These are phyloP conservation scores for Phytopythium mirpurense DNA, from an alignment of 352 stramenopile genomes.

Conservation along the genomic window DNA sequence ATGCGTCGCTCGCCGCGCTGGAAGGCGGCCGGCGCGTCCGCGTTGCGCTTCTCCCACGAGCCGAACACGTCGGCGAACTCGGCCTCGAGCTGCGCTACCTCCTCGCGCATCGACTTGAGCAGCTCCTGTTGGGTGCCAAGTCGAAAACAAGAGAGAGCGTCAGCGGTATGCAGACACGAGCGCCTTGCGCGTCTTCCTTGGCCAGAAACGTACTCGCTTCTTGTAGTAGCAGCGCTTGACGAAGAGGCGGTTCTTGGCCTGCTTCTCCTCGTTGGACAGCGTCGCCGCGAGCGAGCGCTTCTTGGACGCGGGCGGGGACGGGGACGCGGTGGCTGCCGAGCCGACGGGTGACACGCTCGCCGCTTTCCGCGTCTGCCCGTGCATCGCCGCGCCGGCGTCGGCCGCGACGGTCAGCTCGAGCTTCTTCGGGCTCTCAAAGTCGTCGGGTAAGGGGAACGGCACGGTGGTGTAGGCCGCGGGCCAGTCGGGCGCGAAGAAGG, in stretches of 20 bases:
- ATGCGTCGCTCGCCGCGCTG: slow-evolving; percentile 23
- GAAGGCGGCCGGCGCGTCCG: slow-evolving; percentile 21
- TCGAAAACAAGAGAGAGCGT: too few relatives aligned
- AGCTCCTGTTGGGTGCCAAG: slow-evolving; percentile 17
- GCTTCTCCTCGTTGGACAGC: slow-evolving; percentile 44
- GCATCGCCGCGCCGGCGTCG: neutral
- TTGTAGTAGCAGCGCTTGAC: slow-evolving; percentile 83
- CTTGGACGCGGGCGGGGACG: neutral
- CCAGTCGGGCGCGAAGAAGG: neutral
- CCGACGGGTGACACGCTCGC: neutral
- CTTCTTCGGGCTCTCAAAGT: slow-evolving; percentile 2
- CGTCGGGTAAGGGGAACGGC: neutral
- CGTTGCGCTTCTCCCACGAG: slow-evolving; percentile 25
- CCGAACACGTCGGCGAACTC: slow-evolving; percentile 29
- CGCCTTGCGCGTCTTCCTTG: too few relatives aligned
- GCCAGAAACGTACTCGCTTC: slow-evolving; percentile 38
- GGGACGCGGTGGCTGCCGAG: neutral
- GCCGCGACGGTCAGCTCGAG: neutral
- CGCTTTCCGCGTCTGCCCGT: neutral
- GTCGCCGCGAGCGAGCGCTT: neutral
- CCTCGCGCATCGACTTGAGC: slow-evolving; percentile 33
- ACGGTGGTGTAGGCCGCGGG: neutral
- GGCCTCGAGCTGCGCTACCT: slow-evolving; percentile 29
- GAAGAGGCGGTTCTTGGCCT: slow-evolving; percentile 66
- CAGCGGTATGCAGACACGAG: too few relatives aligned